Percentiles rank a stretch among this genome's conserved stretches.
These are phyloP conservation scores for Pistacia atlantica DNA, from an alignment of 345 rosid species.

Conservation along the genomic window DNA sequence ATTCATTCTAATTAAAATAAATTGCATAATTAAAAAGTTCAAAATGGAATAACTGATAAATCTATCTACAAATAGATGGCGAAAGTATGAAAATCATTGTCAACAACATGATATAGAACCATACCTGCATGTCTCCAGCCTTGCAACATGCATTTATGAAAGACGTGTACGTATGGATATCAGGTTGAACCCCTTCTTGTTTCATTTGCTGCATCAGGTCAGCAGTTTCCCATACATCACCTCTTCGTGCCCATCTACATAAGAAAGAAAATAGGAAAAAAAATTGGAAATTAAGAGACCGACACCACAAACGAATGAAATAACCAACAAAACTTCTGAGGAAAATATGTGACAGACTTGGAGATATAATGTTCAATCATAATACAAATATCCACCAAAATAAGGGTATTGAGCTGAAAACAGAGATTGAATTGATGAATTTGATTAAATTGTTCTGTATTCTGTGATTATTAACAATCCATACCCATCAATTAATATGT, in stretches of 20 bases:
- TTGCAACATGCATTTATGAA: conserved; percentile 93
- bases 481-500: conserved; percentile 95
- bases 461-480: conserved; percentile 12
- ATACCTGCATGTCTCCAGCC: conserved; percentile 96
- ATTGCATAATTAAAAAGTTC: not conserved
- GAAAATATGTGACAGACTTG: not conserved
- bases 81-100: not conserved
- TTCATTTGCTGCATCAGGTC: conserved; percentile 97
- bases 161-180: conserved; percentile 90
- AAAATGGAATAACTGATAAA: not conserved
- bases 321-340: not conserved
- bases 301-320: not conserved
- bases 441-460: not conserved
- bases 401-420: not conserved
- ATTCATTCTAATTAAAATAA: conserved; percentile 3
- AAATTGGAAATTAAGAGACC: not conserved
- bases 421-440: not conserved
- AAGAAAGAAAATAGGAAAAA: not conserved
- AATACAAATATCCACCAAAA: not conserved
- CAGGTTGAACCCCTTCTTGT: conserved; percentile 80
- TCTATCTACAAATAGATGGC: not conserved
- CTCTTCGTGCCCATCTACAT: conserved; percentile 93
- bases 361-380: not conserved
- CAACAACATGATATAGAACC: conserved; percentile 6
- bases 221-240: conserved; percentile 98